These are phyloP conservation scores for Lachancea quebecensis DNA, from an alignment of 805 yeast genomes.

Conservation along the genomic window DNA sequence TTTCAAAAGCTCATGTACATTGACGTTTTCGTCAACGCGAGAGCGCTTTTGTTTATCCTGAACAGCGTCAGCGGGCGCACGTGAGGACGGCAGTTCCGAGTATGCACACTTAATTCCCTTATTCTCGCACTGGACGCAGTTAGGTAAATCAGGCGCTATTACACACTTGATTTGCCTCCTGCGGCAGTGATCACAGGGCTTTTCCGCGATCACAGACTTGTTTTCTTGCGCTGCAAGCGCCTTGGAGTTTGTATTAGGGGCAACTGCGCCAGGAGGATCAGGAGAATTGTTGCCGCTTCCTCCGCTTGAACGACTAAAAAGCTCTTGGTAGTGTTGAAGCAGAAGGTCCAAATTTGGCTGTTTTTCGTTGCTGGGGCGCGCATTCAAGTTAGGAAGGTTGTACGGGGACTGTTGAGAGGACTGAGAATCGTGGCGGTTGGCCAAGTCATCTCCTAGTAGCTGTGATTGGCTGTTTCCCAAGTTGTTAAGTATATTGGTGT, in stretches of 20 bases:
- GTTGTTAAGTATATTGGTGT: constrained; percentile 21
- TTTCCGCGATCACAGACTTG: constrained; percentile 12
- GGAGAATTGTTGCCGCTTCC: background rate
- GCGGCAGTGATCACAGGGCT: constrained; percentile 81
- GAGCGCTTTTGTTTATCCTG: constrained; percentile 14
- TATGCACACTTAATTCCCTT: constrained; percentile 71
- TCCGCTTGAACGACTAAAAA: constrained; percentile 15
- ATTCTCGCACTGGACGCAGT: constrained; percentile 71
- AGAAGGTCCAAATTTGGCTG: constrained; percentile 22
- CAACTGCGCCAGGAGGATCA: background rate
- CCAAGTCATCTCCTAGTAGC: constrained; percentile 1
- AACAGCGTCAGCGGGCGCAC: constrained; percentile 35
- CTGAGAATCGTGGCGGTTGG: constrained; percentile 5
- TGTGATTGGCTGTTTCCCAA: constrained; percentile 16
- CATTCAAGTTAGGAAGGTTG: constrained; percentile 1
- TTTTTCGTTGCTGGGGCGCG: constrained; percentile 11
- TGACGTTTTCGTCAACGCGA: constrained; percentile 19
- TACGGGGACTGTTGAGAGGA: background rate
- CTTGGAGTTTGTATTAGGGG: constrained; percentile 2
- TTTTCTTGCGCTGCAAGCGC: constrained; percentile 7
- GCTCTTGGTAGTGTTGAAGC: constrained; percentile 26
- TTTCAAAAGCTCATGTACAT: constrained; percentile 18
- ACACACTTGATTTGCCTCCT: constrained; percentile 76
- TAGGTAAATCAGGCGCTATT: constrained; percentile 50
- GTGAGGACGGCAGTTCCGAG: constrained; percentile 44